Conservation (phyloP, 495 filamentous ascomycete species). For the Penicillium subrubescens region DNA sequence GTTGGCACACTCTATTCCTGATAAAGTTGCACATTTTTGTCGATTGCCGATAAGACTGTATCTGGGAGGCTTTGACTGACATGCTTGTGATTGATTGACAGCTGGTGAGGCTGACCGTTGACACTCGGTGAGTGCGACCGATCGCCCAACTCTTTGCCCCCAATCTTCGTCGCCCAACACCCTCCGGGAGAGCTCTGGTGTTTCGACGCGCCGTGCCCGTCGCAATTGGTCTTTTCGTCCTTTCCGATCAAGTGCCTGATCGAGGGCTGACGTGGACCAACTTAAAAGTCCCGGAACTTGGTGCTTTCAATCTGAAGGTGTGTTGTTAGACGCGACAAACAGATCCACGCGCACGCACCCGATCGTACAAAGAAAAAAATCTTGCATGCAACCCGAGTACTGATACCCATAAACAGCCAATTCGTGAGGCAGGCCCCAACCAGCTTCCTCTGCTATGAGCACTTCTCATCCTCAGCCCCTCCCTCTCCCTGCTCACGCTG, state of each 20-base stretch:
- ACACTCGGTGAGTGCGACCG: slow-evolving; percentile 35
- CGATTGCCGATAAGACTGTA: slow-evolving; percentile 18
- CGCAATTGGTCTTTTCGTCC: slow-evolving; percentile 7
- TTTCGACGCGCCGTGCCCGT: slow-evolving; percentile 23
- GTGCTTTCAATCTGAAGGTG: slow-evolving; percentile 22
- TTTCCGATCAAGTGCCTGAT: neutral
- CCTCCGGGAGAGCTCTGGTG: slow-evolving; percentile 26
- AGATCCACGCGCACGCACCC: slow-evolving; percentile 7
- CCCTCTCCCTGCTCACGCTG: slow-evolving; percentile 37
- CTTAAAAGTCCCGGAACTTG: slow-evolving; percentile 18
- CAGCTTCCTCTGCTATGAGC: slow-evolving; percentile 51
- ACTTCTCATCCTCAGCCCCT: slow-evolving; percentile 39
- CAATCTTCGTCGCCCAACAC: slow-evolving; percentile 20
- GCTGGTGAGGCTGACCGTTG: slow-evolving; percentile 26
- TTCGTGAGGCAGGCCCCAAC: slow-evolving; percentile 31
- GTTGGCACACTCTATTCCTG: slow-evolving; percentile 17
- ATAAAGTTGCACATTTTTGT: slow-evolving; percentile 22
- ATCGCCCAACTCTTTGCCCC: slow-evolving; percentile 16
- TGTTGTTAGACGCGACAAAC: slow-evolving; percentile 20
- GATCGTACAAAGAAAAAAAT: neutral
- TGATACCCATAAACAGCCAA: slow-evolving; percentile 32
- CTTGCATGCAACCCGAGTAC: slow-evolving; percentile 14
- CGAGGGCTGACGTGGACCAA: slow-evolving; percentile 13
- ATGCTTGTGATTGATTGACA: slow-evolving; percentile 6
- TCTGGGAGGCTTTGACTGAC: slow-evolving; percentile 19